A percentile compares a stretch with the other conserved stretches of the same genome.
phyloP scores from a whole-genome alignment of 805 yeast genomes.

The Grigorovia transvaalensis region DNA sequence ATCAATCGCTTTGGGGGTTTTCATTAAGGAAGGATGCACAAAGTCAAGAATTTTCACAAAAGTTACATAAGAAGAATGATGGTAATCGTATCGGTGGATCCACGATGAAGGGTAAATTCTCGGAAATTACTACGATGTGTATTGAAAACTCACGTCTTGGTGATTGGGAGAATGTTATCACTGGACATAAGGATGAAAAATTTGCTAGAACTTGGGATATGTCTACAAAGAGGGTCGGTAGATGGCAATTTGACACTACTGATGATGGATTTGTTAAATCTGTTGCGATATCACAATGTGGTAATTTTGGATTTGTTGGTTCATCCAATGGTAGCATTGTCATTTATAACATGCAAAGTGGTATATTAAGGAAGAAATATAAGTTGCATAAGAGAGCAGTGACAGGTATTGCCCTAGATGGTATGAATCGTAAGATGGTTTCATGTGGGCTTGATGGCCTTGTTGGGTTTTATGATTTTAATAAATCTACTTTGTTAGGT shows the following conservation, averaged over 20 bases:
- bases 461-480: conserved; percentile 79
- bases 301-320: conserved; percentile 89
- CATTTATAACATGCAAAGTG: conserved; percentile 85
- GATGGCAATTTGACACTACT: conserved; percentile 56
- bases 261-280: conserved; percentile 69
- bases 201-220: conserved; percentile 91
- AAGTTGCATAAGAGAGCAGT: conserved; percentile 66
- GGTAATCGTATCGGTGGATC: conserved; percentile 50
- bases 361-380: conserved; percentile 62
- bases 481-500: conserved; percentile 56
- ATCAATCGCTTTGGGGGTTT: conserved; percentile 80
- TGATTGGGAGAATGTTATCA: conserved; percentile 88
- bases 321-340: conserved; percentile 78
- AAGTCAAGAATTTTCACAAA: conserved; percentile 85
- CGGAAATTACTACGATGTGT: conserved; percentile 63
- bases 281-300: conserved; percentile 81
- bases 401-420: conserved; percentile 82
- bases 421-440: conserved; percentile 81
- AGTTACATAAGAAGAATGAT: conserved; percentile 37
- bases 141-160: conserved; percentile 67
- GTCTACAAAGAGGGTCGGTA: conserved; percentile 67
- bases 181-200: conserved; percentile 75
- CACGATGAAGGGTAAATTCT: conserved; percentile 55
- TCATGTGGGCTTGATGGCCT: conserved; percentile 83
- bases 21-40: conserved; percentile 94